Conservation (phyloP, 1,139 yeast species). For the Chernovozyma aurita region DNA sequence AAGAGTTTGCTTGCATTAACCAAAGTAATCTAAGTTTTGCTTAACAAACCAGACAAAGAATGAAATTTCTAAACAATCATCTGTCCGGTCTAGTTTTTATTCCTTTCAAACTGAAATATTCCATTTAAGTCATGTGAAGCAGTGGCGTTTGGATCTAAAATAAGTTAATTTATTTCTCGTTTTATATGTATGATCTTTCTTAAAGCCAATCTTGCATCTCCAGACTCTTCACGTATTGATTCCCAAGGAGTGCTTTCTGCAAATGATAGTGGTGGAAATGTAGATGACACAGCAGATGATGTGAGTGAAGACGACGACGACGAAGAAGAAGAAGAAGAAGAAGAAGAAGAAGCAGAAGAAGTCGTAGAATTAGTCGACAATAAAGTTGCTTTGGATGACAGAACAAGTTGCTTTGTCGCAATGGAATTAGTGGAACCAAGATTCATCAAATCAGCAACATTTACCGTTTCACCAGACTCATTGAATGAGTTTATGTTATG, state of each 20-base stretch:
- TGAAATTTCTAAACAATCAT: no score
- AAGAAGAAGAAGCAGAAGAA: slow-evolving; percentile 7
- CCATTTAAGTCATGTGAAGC: no score
- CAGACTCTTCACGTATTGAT: slow-evolving; percentile 27
- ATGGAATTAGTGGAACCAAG: slow-evolving; percentile 6
- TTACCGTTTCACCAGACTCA: slow-evolving; percentile 12
- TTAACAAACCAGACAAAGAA: no score
- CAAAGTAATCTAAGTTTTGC: no score
- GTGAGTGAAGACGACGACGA: neutral
- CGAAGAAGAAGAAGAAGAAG: slow-evolving; percentile 2
- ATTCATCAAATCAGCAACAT: slow-evolving; percentile 19
- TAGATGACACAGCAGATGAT: slow-evolving; percentile 4
- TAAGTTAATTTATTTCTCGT: slow-evolving; percentile 17
- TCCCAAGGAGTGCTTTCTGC: slow-evolving; percentile 4
- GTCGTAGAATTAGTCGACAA: slow-evolving; percentile 7
- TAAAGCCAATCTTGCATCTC: slow-evolving; percentile 40
- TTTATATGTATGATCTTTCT: slow-evolving; percentile 37
- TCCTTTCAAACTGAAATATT: no score
- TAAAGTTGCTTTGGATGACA: neutral
- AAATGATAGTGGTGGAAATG: slow-evolving; percentile 5
- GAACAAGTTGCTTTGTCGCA: neutral
- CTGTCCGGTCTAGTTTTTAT: no score
- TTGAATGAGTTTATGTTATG: no score
- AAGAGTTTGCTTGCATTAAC: no score
- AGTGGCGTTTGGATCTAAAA: no score